Percentiles rank a stretch among this genome's conserved stretches.
Conservation (phyloP, 208 protist species). For the Trypanosoma avium region DNA sequence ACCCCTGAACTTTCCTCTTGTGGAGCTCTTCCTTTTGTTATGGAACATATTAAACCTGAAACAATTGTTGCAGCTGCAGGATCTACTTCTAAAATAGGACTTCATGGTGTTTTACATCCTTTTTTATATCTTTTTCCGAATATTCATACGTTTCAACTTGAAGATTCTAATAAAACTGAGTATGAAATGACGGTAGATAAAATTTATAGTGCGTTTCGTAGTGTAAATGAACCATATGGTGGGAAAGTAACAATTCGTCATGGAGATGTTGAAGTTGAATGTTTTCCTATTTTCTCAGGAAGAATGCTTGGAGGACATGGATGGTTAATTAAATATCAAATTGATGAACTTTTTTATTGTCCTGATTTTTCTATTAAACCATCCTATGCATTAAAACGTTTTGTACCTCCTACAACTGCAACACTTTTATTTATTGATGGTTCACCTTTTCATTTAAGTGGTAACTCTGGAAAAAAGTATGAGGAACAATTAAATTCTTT, state of each 20-base stretch:
- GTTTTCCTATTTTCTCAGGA: conserved; percentile 58
- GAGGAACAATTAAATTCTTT: conserved; percentile 75
- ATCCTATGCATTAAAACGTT: conserved; percentile 72
- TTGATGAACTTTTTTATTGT: conserved; percentile 90
- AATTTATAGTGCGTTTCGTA: conserved; percentile 86
- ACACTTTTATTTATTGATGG: conserved; percentile 71
- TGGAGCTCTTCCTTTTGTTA: conserved; percentile 82
- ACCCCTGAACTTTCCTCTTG: conserved; percentile 74
- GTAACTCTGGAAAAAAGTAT: conserved; percentile 27
- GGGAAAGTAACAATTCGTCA: conserved; percentile 59
- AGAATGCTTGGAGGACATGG: conserved; percentile 77
- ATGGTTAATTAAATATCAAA: conserved; percentile 87
- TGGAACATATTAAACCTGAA: conserved; percentile 62
- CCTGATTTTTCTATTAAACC: conserved; percentile 79
- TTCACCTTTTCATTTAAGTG: conserved; percentile 40
- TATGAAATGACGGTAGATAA: conserved; percentile 81
- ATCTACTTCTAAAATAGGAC: conserved; percentile 75
- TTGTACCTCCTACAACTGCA: conserved; percentile 65
- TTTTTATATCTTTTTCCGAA: conserved; percentile 85
- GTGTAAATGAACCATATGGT: conserved; percentile 72
- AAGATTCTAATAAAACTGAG: conserved; percentile 22
- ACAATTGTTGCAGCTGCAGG: conserved; percentile 61
- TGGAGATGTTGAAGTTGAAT: conserved; percentile 65
- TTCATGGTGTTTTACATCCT: conserved; percentile 73
- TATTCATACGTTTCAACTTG: conserved; percentile 42